Conservation (phyloP, 2,329 filamentous ascomycete genomes). For the Epichloe gansuensis region DNA sequence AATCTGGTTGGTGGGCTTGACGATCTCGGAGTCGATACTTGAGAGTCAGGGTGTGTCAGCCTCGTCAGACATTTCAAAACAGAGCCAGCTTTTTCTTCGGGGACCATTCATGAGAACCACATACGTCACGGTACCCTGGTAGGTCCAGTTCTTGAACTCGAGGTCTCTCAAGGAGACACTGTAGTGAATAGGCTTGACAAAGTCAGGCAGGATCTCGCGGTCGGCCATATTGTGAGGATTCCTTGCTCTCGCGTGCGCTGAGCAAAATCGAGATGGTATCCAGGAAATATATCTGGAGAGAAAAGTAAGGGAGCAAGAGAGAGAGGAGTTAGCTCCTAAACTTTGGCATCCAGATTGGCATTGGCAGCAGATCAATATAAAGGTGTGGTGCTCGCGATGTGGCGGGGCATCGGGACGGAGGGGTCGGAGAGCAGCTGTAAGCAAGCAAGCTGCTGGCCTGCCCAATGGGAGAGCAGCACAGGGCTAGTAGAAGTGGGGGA, state of each 20-base stretch:
- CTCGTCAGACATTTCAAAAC: background rate
- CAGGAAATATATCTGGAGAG: constrained; percentile 13
- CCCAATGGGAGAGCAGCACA: background rate
- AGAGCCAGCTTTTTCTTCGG: too few species aligned
- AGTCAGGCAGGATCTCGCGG: constrained; percentile 48
- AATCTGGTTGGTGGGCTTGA: constrained; percentile 60
- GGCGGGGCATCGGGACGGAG: background rate
- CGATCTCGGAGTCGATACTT: constrained; percentile 63
- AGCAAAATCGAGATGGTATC: constrained; percentile 20
- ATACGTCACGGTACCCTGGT: constrained; percentile 64
- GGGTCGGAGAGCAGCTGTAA: too few species aligned
- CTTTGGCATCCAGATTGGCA: background rate
- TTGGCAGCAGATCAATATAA: background rate
- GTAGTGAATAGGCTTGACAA: constrained; percentile 76
- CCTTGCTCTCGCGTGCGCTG: constrained; percentile 22
- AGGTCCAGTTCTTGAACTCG: constrained; percentile 61
- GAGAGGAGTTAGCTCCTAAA: background rate
- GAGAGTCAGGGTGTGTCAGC: constrained; percentile 4
- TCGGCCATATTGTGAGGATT: constrained; percentile 36
- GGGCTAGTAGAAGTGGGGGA: background rate
- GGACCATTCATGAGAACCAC: constrained; percentile 9
- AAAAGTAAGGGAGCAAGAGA: background rate
- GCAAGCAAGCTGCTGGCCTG: background rate
- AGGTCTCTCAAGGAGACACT: constrained; percentile 68
- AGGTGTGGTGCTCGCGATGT: background rate